Base-by-base conservation (phyloP, 2,329 filamentous ascomycete species). In the Fusarium pilosicola region DNA sequence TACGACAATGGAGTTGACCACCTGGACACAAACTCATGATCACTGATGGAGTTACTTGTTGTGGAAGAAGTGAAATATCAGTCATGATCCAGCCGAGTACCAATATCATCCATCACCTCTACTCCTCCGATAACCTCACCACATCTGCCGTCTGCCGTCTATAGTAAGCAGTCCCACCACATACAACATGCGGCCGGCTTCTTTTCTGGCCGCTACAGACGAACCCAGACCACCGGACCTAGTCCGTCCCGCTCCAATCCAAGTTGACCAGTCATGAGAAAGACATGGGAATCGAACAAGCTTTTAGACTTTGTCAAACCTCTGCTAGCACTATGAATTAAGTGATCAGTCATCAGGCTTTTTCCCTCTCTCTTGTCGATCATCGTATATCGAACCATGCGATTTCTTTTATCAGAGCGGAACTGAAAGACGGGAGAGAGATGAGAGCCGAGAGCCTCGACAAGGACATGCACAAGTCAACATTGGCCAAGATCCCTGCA, bases 301-400 rank as follows among this genome's bases (percentile, higher is more conserved):
- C 62, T 71, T 74, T 74, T 55, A 42, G 56, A 62, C 60, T 71
- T 68, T 65, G 41, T 46, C 32, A 44, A 66, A 48, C 58, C 68
- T 74, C 51, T 57, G 41, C 28, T 65, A 46, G 55, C 32, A 52
- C 49, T 52, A 52, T 26, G 48, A 38, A 38, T 42, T 26, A 32
- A 62, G 54, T 56, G 46, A 46, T 42, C 56, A 41, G 49, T 41
- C 41, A 45, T 28, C 45, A 52, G 42, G 44, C 36, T 18, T 48
- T 49, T 54, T 17, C 54, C 28, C 26, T 46, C 44, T 36, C 34
- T 49, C 12, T 32, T 46, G 71, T 62, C 67, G 62, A 74, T 74
- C 71, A 64, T 61, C 54, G 46, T 41, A 49, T 60, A 41, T 41
- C 34, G 51, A 41, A 30, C 34, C 51, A 41, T 55, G 15, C 15